Evolutionary conservation across 2,329 filamentous ascomycete species (phyloP).

Genomic region (Cadophora sp.): DNA sequence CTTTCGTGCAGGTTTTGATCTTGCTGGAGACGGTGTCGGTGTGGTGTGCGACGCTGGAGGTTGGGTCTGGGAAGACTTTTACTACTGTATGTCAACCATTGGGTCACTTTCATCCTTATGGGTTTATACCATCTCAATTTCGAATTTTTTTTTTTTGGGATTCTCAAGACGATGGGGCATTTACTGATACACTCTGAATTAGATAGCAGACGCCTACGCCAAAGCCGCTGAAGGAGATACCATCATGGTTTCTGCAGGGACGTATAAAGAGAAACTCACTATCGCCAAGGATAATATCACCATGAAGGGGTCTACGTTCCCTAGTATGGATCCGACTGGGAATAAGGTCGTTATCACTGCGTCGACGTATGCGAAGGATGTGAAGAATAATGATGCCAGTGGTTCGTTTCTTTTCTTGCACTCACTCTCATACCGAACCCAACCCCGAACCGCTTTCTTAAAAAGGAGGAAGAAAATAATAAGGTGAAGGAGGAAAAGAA

Average conservation of each 20-base stretch:
- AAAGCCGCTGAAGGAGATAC: conserved; percentile 51
- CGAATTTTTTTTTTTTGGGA: not conserved
- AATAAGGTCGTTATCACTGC: conserved; percentile 56
- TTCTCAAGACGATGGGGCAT: not conserved
- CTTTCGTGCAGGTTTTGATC: not conserved
- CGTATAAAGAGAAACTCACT: conserved; percentile 60
- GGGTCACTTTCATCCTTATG: not conserved
- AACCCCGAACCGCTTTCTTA: not conserved
- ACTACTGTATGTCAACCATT: conserved; percentile 21
- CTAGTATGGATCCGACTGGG: conserved; percentile 46
- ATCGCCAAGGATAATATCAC: conserved; percentile 54
- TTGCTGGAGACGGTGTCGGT: not conserved
- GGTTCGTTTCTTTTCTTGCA: conserved; percentile 19
- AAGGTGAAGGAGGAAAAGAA: no score
- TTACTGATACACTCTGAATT: not conserved
- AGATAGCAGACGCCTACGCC: conserved; percentile 33
- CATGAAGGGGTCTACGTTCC: conserved; percentile 53
- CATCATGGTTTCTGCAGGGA: conserved; percentile 62
- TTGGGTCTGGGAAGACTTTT: conserved; percentile 30
- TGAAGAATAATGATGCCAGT: conserved; percentile 51
- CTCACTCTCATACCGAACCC: not conserved
- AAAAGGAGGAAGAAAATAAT: no score
- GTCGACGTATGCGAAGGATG: conserved; percentile 46
- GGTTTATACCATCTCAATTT: not conserved
- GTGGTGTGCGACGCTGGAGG: conserved; percentile 26